Base-by-base conservation (phyloP, 2,329 filamentous ascomycete genomes). In the Epicoccum sorghinum region DNA sequence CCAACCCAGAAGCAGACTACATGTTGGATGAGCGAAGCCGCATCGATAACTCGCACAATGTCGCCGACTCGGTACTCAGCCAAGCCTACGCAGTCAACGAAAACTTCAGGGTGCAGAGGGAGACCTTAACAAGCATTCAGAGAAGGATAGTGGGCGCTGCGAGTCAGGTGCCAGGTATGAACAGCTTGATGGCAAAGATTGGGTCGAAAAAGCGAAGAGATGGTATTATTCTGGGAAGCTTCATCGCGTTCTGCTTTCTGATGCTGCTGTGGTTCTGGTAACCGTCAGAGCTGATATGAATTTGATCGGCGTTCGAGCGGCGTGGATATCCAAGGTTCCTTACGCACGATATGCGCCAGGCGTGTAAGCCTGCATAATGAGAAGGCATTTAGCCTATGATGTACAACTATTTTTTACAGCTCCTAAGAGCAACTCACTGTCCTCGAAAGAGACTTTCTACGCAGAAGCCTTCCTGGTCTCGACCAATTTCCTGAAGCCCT, bases 41-140 rank as follows among this genome's bases (percentile, higher is more conserved):
- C 60, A 86, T 99, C 70, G 95, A 99, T 71, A 89, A 91, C 72
- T 96, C 90, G 69, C 89, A 98, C 76, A 89, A 86, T 64, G 87
- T 96, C 81, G 89, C 91, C 42, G 95, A 99, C 74, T 89, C 86
- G 59, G 92, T 99, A 30, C 82, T 99, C 55, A 93, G 89, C 71
- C 95, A 98, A 79, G 95, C 95, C 7, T 99, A 99, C 77, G 93
- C 93, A 9, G 91, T 98, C 47, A 96, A 96, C 72, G 92, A 98
- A 78, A 93, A 83, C 74, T 98, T 99, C 73, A 82, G 85, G 12
- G 69, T 92, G 51, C 95, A 99, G 80, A 83, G 93, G 57, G 93
- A 98, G 80, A 93, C 89, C 24, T 77, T 99, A 58, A 85, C 88
- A 39, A 96, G 85, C 74, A 93, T 99, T 69, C 96, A 97, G 75